Percentiles rank a stretch among this genome's conserved stretches.
Evolutionary conservation across 2,329 filamentous ascomycete species (phyloP).

Genomic region (Hysterium pulicare): DNA sequence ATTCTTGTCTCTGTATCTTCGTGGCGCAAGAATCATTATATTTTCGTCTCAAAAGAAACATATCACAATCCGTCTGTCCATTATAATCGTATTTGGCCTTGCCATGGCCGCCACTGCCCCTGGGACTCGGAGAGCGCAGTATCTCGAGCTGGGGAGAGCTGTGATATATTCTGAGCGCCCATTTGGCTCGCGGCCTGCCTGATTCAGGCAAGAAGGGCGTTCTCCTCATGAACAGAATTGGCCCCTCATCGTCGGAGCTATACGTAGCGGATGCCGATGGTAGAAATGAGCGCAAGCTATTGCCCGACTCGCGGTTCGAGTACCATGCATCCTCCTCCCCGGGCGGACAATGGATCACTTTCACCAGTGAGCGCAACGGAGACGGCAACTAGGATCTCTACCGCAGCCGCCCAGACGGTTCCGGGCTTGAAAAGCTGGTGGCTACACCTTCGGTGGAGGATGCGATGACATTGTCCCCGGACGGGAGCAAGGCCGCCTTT

Average conservation of each 20-base stretch:
- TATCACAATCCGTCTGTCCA: too few relatives aligned
- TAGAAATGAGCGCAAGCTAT: constrained; percentile 34
- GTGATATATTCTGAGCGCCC: constrained; percentile 4
- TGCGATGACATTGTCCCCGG: constrained; percentile 35
- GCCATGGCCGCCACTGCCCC: too few relatives aligned
- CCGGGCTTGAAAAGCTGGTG: constrained; percentile 32
- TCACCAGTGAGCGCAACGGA: constrained; percentile 40
- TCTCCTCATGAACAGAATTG: constrained; percentile 38
- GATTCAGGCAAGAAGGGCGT: constrained; percentile 13
- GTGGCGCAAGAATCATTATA: too few relatives aligned
- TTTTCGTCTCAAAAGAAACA: too few relatives aligned
- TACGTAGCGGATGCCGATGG: constrained; percentile 40
- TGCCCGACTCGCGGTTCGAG: constrained; percentile 34
- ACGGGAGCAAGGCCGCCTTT: constrained; percentile 39
- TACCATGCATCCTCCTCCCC: constrained; percentile 41
- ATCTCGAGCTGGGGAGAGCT: too few relatives aligned
- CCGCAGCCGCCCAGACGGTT: constrained; percentile 35
- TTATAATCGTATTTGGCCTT: too few relatives aligned
- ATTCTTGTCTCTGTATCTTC: too few relatives aligned
- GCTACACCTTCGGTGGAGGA: constrained; percentile 39
- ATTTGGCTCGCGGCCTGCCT: constrained; percentile 9
- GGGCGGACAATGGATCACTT: constrained; percentile 40
- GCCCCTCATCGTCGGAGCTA: constrained; percentile 22
- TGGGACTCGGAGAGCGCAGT: too few relatives aligned
- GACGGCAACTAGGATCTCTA: constrained; percentile 44